Evolutionary conservation across 1,284 basidiomycete genomes (phyloP).

Genomic region (Uromyces viciae-fabae): DNA sequence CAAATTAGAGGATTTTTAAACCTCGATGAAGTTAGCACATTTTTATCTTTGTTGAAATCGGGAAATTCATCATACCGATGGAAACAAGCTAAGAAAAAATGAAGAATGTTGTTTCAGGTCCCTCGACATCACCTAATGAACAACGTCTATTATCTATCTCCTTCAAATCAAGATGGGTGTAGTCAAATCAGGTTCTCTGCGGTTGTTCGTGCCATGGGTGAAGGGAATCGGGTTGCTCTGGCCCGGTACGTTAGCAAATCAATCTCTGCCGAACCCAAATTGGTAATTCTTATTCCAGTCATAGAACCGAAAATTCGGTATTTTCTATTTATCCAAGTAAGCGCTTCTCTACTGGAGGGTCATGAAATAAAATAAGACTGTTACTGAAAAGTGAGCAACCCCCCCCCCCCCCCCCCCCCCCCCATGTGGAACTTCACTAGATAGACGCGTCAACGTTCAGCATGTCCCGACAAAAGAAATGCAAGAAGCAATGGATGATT

Average conservation of each 20-base stretch:
- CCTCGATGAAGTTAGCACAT: not conserved
- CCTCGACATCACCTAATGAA: slow-evolving; percentile 38
- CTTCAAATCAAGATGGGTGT: not conserved
- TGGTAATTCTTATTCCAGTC: slow-evolving; percentile 29
- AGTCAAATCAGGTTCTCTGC: slow-evolving; percentile 23
- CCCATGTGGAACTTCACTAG: not conserved
- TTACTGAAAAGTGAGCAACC: slow-evolving; percentile 4
- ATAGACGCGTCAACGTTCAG: not conserved
- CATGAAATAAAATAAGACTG: not conserved
- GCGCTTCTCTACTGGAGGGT: not conserved
- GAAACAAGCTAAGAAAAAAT: not conserved
- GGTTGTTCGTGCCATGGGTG: slow-evolving; percentile 1
- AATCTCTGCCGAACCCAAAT: slow-evolving; percentile 25
- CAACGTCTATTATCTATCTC: slow-evolving; percentile 32
- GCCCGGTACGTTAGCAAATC: slow-evolving; percentile 20
- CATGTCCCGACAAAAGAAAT: slow-evolving; percentile 28
- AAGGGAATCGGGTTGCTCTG: not conserved
- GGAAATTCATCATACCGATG: too few species aligned
- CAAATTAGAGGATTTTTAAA: slow-evolving; percentile 26
- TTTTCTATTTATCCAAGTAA: slow-evolving; percentile 39
- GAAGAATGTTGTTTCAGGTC: not conserved
- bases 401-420: not conserved
- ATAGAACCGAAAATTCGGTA: slow-evolving; percentile 10
- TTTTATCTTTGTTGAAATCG: not conserved
- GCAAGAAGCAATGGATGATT: slow-evolving; percentile 39